Conservation (phyloP, 1,284 basidiomycete species). For the Lentinula novae-zelandiae region DNA sequence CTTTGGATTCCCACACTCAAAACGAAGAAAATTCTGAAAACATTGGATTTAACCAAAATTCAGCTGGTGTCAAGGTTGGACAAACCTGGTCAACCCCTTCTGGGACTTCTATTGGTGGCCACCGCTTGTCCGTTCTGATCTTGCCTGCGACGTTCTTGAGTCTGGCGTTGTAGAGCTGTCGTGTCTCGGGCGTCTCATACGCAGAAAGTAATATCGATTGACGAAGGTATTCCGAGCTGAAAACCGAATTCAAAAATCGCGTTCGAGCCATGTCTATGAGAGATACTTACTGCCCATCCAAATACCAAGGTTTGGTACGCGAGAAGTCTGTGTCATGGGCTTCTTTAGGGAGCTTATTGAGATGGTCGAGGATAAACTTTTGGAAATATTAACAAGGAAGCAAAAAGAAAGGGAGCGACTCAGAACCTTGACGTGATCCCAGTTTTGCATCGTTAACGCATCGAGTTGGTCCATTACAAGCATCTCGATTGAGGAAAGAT, state of each 20-base stretch:
- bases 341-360: conserved; percentile 90
- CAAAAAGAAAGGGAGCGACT: background rate
- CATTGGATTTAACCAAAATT: background rate
- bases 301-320: conserved; percentile 95
- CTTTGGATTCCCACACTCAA: conserved; percentile 70
- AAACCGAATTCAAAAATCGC: background rate
- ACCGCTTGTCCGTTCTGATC: conserved; percentile 63
- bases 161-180: conserved; percentile 69
- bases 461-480: conserved; percentile 94
- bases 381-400: background rate
- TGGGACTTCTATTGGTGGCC: conserved; percentile 71
- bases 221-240: conserved; percentile 76
- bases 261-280: background rate
- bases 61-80: background rate
- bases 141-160: conserved; percentile 88
- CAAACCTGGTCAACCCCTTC: conserved; percentile 76
- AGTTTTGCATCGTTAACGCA: conserved; percentile 96
- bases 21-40: conserved; percentile 64
- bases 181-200: conserved; percentile 87
- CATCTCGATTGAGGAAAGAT: conserved; percentile 91
- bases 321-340: conserved; percentile 96
- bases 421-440: conserved; percentile 91
- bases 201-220: conserved; percentile 89
- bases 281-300: conserved; percentile 80
- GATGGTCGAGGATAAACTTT: conserved; percentile 80